A percentile compares a stretch with the other conserved stretches of the same genome.
Conservation (phyloP, 75 land plant species). For the Selaginella tamariscina region DNA sequence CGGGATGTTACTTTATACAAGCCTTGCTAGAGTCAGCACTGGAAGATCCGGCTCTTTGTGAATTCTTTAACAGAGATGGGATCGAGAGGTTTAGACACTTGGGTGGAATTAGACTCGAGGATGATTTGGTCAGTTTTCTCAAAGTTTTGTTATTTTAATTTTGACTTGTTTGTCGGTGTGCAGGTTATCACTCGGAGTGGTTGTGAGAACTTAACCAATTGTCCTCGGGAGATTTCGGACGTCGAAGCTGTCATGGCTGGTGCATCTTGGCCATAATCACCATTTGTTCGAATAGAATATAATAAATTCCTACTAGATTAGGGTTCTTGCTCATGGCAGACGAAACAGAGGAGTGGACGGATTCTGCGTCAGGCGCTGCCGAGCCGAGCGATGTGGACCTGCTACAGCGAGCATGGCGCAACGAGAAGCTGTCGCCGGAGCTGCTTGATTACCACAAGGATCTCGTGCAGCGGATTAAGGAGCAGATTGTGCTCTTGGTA, state of each 20-base stretch:
- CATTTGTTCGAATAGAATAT: too few relatives aligned
- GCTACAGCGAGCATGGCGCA: slow-evolving; percentile 75
- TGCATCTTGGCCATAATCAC: slow-evolving; percentile 78
- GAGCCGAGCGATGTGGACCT: slow-evolving; percentile 50
- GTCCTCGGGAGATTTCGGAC: slow-evolving; percentile 65
- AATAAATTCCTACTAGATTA: too few relatives aligned
- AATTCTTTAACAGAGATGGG: slow-evolving; percentile 42
- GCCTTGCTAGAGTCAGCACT: slow-evolving; percentile 58
- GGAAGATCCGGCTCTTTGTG: slow-evolving; percentile 37
- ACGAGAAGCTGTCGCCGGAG: slow-evolving; percentile 90
- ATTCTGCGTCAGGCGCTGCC: not conserved
- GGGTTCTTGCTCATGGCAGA: too few relatives aligned
- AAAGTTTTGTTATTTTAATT: not conserved
- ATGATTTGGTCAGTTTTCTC: slow-evolving; percentile 50
- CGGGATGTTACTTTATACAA: slow-evolving; percentile 92
- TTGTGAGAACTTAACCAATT: slow-evolving; percentile 69
- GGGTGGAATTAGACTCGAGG: slow-evolving; percentile 95
- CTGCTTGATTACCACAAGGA: slow-evolving; percentile 43
- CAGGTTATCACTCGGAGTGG: slow-evolving; percentile 74
- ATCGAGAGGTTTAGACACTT: slow-evolving; percentile 39
- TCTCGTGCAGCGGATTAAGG: slow-evolving; percentile 48
- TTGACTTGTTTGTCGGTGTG: slow-evolving; percentile 6
- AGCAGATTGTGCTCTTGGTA: slow-evolving; percentile 64
- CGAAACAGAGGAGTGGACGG: not conserved
- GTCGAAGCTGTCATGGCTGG: slow-evolving; percentile 96